These are phyloP conservation scores for Pleurotus salmoneostramineus DNA, from an alignment of 768 basidiomycete species.

Conservation along the genomic window DNA sequence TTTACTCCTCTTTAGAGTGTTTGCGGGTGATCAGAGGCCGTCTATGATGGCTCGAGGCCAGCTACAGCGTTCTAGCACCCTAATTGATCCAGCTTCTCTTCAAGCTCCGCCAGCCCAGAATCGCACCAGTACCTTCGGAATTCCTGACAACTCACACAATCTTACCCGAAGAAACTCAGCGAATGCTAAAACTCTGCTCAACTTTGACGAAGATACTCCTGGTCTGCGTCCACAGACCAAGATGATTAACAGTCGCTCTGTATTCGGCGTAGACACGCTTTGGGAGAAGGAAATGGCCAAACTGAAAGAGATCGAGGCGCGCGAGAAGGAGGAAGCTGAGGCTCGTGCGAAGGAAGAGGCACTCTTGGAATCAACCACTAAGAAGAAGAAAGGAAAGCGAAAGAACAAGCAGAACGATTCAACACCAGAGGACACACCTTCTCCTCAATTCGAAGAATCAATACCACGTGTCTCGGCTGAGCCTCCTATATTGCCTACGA, in stretches of 20 bases:
- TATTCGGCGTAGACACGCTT: constrained; percentile 90
- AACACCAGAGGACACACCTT: not conserved
- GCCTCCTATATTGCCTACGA: constrained; percentile 44
- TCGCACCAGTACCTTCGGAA: constrained; percentile 36
- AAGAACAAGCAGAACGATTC: constrained; percentile 32
- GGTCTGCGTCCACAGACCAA: constrained; percentile 18
- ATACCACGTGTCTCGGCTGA: constrained; percentile 28
- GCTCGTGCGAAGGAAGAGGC: constrained; percentile 42
- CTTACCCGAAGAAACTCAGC: constrained; percentile 46
- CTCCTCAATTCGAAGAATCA: constrained; percentile 10
- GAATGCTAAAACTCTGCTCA: constrained; percentile 61
- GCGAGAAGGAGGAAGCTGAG: constrained; percentile 57
- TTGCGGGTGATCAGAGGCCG: constrained; percentile 83
- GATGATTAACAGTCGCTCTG: constrained; percentile 54
- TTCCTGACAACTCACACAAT: constrained; percentile 29
- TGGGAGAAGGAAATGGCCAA: constrained; percentile 90
- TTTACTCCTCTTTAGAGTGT: constrained; percentile 51
- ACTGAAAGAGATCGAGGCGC: constrained; percentile 70
- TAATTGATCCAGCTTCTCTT: constrained; percentile 70
- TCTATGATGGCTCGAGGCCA: constrained; percentile 86
- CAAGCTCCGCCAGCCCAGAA: constrained; percentile 38
- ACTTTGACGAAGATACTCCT: constrained; percentile 53
- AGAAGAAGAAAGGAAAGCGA: constrained; percentile 40
- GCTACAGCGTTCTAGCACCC: constrained; percentile 52
- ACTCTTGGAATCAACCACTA: constrained; percentile 31